Evolutionary conservation across 352 stramenopile species (phyloP).

Genomic region (Globisporangium heterothallicum): DNA sequence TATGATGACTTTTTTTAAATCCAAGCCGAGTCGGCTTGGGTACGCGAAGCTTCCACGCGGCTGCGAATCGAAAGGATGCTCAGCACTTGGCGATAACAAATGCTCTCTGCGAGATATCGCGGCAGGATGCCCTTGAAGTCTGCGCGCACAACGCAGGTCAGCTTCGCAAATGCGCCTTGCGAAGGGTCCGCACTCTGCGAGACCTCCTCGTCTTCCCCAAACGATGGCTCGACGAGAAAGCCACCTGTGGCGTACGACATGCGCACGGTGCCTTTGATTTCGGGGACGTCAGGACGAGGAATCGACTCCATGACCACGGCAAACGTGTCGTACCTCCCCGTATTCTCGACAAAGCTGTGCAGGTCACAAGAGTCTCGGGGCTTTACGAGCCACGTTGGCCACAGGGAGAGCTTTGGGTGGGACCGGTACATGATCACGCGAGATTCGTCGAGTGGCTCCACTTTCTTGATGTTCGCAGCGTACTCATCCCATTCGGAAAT

Average conservation of each 20-base stretch:
- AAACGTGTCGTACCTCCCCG: slow-evolving; percentile 52
- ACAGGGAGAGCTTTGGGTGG: slow-evolving; percentile 68
- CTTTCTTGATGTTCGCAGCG: slow-evolving; percentile 30
- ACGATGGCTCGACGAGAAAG: slow-evolving; percentile 54
- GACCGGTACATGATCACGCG: slow-evolving; percentile 62
- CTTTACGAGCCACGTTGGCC: slow-evolving; percentile 75
- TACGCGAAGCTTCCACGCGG: slow-evolving; percentile 32
- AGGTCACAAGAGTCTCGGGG: slow-evolving; percentile 75
- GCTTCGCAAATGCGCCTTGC: slow-evolving; percentile 23
- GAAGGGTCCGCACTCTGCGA: slow-evolving; percentile 8
- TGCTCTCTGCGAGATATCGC: slow-evolving; percentile 64
- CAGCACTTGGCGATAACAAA: slow-evolving; percentile 70
- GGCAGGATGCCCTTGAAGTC: slow-evolving; percentile 65
- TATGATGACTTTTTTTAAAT: slow-evolving; percentile 16
- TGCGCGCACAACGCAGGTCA: slow-evolving; percentile 50
- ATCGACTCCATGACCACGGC: slow-evolving; percentile 67
- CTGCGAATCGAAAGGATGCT: slow-evolving; percentile 48
- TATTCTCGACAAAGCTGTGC: slow-evolving; percentile 73
- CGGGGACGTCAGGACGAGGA: slow-evolving; percentile 54
- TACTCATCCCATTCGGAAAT: slow-evolving; percentile 33
- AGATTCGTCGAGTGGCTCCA: slow-evolving; percentile 64
- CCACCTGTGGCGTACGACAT: slow-evolving; percentile 73
- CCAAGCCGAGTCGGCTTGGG: slow-evolving; percentile 23
- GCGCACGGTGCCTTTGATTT: slow-evolving; percentile 58
- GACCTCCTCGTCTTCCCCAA: slow-evolving; percentile 17